Evolutionary conservation across 768 basidiomycete genomes (phyloP).

Genomic region (Lactarius trivialis): DNA sequence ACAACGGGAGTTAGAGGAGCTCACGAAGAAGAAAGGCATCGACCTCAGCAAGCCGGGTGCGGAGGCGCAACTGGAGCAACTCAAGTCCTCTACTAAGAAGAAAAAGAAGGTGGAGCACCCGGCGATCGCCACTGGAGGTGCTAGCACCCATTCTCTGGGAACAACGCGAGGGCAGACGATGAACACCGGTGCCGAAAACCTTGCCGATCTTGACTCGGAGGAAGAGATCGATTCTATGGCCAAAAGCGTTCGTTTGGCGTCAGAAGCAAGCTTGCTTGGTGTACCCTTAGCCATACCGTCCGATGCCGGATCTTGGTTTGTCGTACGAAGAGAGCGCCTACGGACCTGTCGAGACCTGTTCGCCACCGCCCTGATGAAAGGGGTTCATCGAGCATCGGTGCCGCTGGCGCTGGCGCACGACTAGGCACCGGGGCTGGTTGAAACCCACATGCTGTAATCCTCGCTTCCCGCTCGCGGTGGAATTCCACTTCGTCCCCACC

Average conservation of each 20-base stretch:
- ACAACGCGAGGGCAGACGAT: slow-evolving; percentile 50
- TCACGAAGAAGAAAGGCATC: slow-evolving; percentile 49
- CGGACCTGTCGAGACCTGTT: slow-evolving; percentile 34
- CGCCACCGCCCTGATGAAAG: slow-evolving; percentile 28
- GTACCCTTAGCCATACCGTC: slow-evolving; percentile 65
- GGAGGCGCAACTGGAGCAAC: slow-evolving; percentile 27
- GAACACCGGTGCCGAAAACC: slow-evolving; percentile 46
- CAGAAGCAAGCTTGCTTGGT: slow-evolving; percentile 51
- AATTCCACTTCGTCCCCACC: background rate
- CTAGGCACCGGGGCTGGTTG: slow-evolving; percentile 17
- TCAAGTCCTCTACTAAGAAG: slow-evolving; percentile 48
- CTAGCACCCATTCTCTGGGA: slow-evolving; percentile 33
- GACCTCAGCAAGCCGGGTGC: slow-evolving; percentile 41
- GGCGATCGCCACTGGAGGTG: slow-evolving; percentile 34
- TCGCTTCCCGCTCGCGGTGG: background rate
- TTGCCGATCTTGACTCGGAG: slow-evolving; percentile 79
- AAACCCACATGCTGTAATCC: background rate
- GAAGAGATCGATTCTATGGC: slow-evolving; percentile 75
- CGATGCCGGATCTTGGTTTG: slow-evolving; percentile 77
- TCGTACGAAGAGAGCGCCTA: slow-evolving; percentile 61
- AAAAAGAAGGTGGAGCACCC: slow-evolving; percentile 49
- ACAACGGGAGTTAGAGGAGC: slow-evolving; percentile 60
- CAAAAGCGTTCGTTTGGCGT: slow-evolving; percentile 50
- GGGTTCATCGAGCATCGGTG: slow-evolving; percentile 24
- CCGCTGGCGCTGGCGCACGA: slow-evolving; percentile 22